phyloP scores from a whole-genome alignment of 139 green algal genomes.

The Asterochloris erici region DNA sequence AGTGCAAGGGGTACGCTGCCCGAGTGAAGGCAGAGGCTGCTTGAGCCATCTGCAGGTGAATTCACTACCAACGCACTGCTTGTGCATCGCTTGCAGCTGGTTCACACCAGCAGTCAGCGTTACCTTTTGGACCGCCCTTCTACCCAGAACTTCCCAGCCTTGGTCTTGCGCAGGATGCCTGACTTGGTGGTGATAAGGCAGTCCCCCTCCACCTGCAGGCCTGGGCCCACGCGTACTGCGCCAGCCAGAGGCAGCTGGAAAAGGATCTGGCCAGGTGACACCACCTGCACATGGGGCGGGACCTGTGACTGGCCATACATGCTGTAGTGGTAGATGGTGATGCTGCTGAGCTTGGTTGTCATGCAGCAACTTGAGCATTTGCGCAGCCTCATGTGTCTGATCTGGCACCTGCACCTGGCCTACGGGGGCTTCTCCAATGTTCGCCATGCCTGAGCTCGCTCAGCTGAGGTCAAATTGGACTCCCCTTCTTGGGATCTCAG shows the following conservation, averaged over 20 bases:
- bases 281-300: conserved; percentile 39
- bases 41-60: neutral
- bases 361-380: neutral
- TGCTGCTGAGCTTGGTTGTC: too few species aligned
- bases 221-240: conserved; percentile 46
- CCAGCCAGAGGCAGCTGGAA: conserved; percentile 55
- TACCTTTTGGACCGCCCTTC: conserved; percentile 68
- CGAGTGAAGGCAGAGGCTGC: too few species aligned
- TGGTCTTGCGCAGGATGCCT: conserved; percentile 58
- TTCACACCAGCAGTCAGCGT: neutral
- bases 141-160: conserved; percentile 67
- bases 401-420: too few species aligned
- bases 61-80: neutral
- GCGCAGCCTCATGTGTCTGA: too few species aligned
- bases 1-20: neutral
- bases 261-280: conserved; percentile 70
- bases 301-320: too few species aligned
- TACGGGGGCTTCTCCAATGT: too few species aligned
- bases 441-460: too few species aligned
- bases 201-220: conserved; percentile 39
- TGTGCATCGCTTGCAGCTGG: neutral
- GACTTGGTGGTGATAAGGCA: conserved; percentile 47
- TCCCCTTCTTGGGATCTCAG: too few species aligned
- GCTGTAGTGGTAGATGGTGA: too few species aligned
- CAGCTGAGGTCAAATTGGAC: too few species aligned